Base-by-base conservation (phyloP, 1,284 basidiomycete genomes). In the Termitomyces sp. region DNA sequence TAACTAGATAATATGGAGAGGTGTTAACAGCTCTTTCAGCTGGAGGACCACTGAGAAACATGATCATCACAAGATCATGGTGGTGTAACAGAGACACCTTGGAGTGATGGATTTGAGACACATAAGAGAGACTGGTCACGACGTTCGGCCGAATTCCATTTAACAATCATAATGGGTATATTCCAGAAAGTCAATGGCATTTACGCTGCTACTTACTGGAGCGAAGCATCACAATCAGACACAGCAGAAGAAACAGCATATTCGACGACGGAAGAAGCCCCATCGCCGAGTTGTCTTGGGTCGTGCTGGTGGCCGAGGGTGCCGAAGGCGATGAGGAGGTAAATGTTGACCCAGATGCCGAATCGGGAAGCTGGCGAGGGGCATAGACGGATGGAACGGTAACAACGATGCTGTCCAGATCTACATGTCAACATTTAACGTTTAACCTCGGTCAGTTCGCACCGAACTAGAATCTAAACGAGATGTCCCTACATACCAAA, bases 331-430 rank as follows among this genome's bases (percentile, higher is more conserved):
- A 39, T n/a, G 39, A 39, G n/a, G 51, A 39, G n/a, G 51, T 42
- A 16, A 34, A 38, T 9, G 56, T 46, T 48, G 49, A 34, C 34
- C 50, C 54, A 16, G 49, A 6, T 4, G 31, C 19, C 3, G 49
- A 28, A 26, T 41, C 45, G 31, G 38, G 51, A 30, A 72, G 57
- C 28, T 66, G 58, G 4, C 66, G 64, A 28, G 70, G 70, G 10
- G 62, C 68, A 52, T 73, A 75, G n/a, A 57, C 59, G 3, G 72
- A 72, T 9, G 73, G 72, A 6, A 73, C 66, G n/a, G 66, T 68
- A 5, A 73, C 64, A 6, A 74, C 69, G 30, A 75, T 68, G 52
- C 69, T 71, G 49, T 75, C 73, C 35, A 75, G 57, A 61, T 75
- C 73, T 74, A 52, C 35, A 39, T 34, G 30, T 4, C n/a, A 1